Percentiles rank a stretch among this genome's conserved stretches.
phyloP scores from a whole-genome alignment of 805 yeast genomes.

The Nakazawaea ishiwadae region DNA sequence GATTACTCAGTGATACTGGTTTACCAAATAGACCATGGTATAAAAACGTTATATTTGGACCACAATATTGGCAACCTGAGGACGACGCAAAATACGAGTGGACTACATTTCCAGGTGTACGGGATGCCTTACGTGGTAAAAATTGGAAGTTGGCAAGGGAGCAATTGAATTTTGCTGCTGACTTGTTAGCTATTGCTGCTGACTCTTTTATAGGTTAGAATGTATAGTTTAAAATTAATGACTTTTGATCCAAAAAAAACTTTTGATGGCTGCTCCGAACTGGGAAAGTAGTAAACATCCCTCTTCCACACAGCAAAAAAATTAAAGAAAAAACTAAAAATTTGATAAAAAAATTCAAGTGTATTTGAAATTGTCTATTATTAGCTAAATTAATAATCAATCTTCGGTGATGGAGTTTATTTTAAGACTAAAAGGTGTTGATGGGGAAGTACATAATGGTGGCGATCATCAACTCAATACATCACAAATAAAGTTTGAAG shows the following conservation, averaged over 20 bases:
- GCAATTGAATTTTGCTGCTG: conserved; percentile 42
- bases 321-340: no score
- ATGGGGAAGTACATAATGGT: no score
- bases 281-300: no score
- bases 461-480: no score
- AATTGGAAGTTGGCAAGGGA: conserved; percentile 51
- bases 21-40: conserved; percentile 57
- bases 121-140: conserved; percentile 55
- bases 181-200: conserved; percentile 27
- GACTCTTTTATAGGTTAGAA: conserved; percentile 9
- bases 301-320: no score
- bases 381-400: no score
- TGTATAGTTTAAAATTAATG: not conserved
- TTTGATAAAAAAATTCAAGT: no score
- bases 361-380: no score
- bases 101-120: conserved; percentile 71
- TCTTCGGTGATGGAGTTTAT: no score
- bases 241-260: not conserved
- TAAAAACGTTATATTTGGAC: conserved; percentile 65
- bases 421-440: no score
- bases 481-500: not conserved
- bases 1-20: conserved; percentile 42
- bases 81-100: conserved; percentile 35
- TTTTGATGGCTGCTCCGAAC: not conserved
- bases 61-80: conserved; percentile 54